Percentiles rank a stretch among this genome's conserved stretches.
phyloP scores from a whole-genome alignment of 192 early-diverging fungal species.

The Rhizophagus clarus region DNA sequence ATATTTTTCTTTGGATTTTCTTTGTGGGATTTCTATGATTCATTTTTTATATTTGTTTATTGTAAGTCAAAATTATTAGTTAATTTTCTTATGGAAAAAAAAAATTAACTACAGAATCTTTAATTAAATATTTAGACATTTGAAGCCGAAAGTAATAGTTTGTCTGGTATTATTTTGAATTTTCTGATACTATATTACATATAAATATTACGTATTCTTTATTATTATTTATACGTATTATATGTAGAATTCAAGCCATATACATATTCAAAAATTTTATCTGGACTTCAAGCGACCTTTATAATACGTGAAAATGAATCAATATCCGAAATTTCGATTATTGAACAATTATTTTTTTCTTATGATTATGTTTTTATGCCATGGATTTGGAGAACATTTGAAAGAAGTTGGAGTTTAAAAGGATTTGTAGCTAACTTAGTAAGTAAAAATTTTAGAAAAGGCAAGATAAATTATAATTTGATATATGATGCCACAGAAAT shows the following conservation, averaged over 20 bases:
- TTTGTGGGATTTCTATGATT: constrained; percentile 22
- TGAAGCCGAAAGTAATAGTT: constrained; percentile 9
- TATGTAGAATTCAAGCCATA: constrained; percentile 5
- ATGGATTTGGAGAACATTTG: constrained; percentile 17
- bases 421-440: constrained; percentile 12
- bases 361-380: constrained; percentile 13
- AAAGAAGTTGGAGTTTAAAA: constrained; percentile 26
- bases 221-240: background rate
- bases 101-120: background rate
- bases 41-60: constrained; percentile 29
- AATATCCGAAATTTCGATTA: background rate
- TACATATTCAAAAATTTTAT: constrained; percentile 22
- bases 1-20: constrained; percentile 13
- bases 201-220: background rate
- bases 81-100: background rate
- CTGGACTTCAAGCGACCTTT: constrained; percentile 2
- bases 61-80: constrained; percentile 3
- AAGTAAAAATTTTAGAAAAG: background rate
- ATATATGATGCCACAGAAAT: too few species aligned
- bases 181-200: background rate
- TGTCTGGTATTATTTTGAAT: background rate
- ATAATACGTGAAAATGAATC: background rate
- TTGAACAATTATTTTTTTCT: constrained; percentile 14
- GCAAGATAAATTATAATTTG: too few species aligned
- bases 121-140: background rate